Conservation (phyloP, 2,329 filamentous ascomycete species). For the Cercospora canescens region DNA sequence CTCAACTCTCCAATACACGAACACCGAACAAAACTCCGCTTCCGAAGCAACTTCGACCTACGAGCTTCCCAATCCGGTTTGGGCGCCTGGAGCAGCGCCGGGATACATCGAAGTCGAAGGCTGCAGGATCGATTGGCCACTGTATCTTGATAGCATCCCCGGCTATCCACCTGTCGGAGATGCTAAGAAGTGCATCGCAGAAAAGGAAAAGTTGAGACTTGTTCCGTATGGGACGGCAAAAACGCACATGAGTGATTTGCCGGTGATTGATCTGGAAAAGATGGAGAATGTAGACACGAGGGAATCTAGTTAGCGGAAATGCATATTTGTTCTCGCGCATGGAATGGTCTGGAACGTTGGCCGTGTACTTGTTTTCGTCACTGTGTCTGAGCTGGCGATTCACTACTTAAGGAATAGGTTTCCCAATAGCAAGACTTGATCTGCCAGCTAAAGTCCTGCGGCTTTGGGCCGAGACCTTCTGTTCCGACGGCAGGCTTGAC, state of each 20-base stretch:
- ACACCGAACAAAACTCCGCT: not conserved
- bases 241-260: conserved; percentile 40
- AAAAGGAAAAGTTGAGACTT: conserved; percentile 30
- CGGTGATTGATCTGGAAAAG: conserved; percentile 23
- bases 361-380: too few relatives aligned
- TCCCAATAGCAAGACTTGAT: too few relatives aligned
- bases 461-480: too few relatives aligned
- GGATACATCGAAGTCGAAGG: conserved; percentile 35
- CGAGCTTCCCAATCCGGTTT: conserved; percentile 37
- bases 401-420: too few relatives aligned
- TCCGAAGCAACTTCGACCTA: not conserved
- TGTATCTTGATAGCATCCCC: conserved; percentile 33
- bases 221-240: conserved; percentile 41
- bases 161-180: conserved; percentile 30
- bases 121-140: conserved; percentile 40
- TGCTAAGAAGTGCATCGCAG: conserved; percentile 31
- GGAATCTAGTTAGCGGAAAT: too few relatives aligned
- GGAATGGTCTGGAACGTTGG: too few relatives aligned
- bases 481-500: too few relatives aligned
- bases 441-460: too few relatives aligned
- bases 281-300: not conserved
- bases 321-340: too few relatives aligned
- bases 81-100: conserved; percentile 35
- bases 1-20: conserved; percentile 26
- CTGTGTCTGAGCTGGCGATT: too few relatives aligned